Percentiles rank a stretch among this genome's conserved stretches.
phyloP scores from a whole-genome alignment of 352 stramenopile species.

The Globisporangium cederbergense region DNA sequence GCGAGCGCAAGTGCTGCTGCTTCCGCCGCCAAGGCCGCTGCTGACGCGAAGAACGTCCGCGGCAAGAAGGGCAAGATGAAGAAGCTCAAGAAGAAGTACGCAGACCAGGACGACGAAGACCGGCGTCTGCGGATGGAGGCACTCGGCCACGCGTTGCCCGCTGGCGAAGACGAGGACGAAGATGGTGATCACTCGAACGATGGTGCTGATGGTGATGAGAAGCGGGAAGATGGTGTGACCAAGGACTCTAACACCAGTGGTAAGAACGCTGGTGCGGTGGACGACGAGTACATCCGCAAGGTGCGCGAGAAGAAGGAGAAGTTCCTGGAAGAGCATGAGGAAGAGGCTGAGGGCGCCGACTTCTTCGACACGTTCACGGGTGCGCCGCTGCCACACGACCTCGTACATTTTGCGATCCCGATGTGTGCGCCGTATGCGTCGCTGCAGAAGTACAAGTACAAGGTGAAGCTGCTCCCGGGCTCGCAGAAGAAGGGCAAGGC shows the following conservation, averaged over 20 bases:
- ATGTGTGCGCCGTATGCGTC: constrained; percentile 90
- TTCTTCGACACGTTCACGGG: constrained; percentile 88
- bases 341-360: constrained; percentile 66
- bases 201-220: background rate
- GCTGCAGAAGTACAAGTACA: constrained; percentile 89
- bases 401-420: constrained; percentile 87
- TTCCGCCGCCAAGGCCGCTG: constrained; percentile 12
- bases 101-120: constrained; percentile 96
- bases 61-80: constrained; percentile 95
- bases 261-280: constrained; percentile 17
- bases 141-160: constrained; percentile 61
- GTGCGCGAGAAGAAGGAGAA: constrained; percentile 84
- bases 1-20: constrained; percentile 27
- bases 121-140: constrained; percentile 89
- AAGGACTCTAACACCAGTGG: constrained; percentile 19
- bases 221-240: background rate
- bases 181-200: constrained; percentile 17
- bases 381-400: constrained; percentile 69
- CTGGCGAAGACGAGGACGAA: constrained; percentile 25
- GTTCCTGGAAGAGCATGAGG: constrained; percentile 79
- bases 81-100: constrained; percentile 95
- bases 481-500: constrained; percentile 91
- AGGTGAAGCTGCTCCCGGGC: constrained; percentile 90
- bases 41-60: constrained; percentile 46
- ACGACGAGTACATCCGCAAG: constrained; percentile 65